Evolutionary conservation across 495 filamentous ascomycete genomes (phyloP).

Genomic region (Trichocladium antarcticum): DNA sequence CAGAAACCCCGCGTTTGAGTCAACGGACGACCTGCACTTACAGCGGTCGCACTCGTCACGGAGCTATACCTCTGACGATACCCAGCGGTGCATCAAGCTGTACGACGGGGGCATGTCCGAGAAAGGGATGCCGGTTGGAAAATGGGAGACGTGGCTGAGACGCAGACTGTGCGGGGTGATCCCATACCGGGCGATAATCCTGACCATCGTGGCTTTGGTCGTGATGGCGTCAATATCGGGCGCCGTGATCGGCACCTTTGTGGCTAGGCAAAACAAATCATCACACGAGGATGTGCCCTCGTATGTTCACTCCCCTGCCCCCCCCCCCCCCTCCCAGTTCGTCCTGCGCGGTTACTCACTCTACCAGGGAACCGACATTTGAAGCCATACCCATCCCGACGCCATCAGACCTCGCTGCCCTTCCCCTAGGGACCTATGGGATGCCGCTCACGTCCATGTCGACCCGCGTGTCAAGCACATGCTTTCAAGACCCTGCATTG

Average conservation of each 20-base stretch:
- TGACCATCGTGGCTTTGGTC: slow-evolving; percentile 43
- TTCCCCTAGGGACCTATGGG: slow-evolving; percentile 54
- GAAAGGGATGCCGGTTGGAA: slow-evolving; percentile 38
- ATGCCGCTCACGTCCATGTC: slow-evolving; percentile 42
- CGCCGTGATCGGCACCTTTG: slow-evolving; percentile 37
- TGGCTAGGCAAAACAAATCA: slow-evolving; percentile 21
- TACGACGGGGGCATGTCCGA: slow-evolving; percentile 29
- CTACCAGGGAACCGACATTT: slow-evolving; percentile 35
- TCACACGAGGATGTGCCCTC: slow-evolving; percentile 13
- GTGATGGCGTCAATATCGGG: slow-evolving; percentile 55
- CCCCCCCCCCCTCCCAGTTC: neutral
- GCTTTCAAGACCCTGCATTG: slow-evolving; percentile 51
- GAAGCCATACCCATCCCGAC: slow-evolving; percentile 54
- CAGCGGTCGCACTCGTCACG: slow-evolving; percentile 42
- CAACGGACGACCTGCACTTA: slow-evolving; percentile 41
- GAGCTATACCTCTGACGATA: slow-evolving; percentile 39
- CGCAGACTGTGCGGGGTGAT: slow-evolving; percentile 51
- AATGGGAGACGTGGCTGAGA: slow-evolving; percentile 46
- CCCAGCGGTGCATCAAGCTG: slow-evolving; percentile 34
- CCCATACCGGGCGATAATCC: slow-evolving; percentile 56
- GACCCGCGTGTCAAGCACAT: slow-evolving; percentile 51
- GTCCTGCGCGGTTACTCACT: slow-evolving; percentile 9
- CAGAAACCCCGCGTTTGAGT: slow-evolving; percentile 45
- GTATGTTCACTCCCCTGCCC: neutral
- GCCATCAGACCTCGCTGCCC: slow-evolving; percentile 43